These are phyloP conservation scores for Sanghuangporus baumii DNA, from an alignment of 1,284 basidiomycete species.

Conservation along the genomic window DNA sequence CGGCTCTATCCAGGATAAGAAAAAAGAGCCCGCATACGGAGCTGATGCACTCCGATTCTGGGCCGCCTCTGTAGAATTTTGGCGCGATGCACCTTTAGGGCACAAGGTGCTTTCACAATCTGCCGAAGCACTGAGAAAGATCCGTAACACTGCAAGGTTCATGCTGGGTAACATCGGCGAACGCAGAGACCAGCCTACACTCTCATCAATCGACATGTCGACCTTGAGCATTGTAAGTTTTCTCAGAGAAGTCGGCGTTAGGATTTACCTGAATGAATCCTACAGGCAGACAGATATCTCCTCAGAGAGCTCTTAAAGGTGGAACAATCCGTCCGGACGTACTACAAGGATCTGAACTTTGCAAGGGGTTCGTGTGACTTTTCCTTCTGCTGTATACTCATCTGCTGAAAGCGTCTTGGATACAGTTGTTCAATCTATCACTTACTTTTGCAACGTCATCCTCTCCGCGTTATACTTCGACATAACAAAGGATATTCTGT, in stretches of 20 bases:
- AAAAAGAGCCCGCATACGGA: slow-evolving; percentile 75
- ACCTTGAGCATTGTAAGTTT: slow-evolving; percentile 60
- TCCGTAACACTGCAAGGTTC: slow-evolving; percentile 89
- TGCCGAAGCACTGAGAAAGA: slow-evolving; percentile 76
- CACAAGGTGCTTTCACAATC: slow-evolving; percentile 74
- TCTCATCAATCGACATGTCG: slow-evolving; percentile 34
- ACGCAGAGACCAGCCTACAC: slow-evolving; percentile 25
- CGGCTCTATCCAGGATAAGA: slow-evolving; percentile 45
- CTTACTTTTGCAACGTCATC: slow-evolving; percentile 64
- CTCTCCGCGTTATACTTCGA: slow-evolving; percentile 89
- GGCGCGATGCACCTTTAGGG: slow-evolving; percentile 84
- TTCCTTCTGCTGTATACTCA: neutral
- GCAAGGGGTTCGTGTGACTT: slow-evolving; percentile 59
- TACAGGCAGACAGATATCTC: slow-evolving; percentile 77
- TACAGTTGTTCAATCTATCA: slow-evolving; percentile 53
- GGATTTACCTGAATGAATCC: slow-evolving; percentile 8
- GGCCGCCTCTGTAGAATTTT: slow-evolving; percentile 90
- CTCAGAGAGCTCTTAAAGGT: slow-evolving; percentile 79
- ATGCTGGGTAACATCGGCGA: slow-evolving; percentile 76
- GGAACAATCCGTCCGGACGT: slow-evolving; percentile 59
- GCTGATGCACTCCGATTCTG: slow-evolving; percentile 87
- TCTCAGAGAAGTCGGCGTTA: neutral
- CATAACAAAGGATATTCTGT: slow-evolving; percentile 87
- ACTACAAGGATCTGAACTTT: slow-evolving; percentile 79
- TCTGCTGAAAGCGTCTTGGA: neutral